phyloP scores from a whole-genome alignment of 2,329 filamentous ascomycete species.

The Coleophoma cylindrospora region DNA sequence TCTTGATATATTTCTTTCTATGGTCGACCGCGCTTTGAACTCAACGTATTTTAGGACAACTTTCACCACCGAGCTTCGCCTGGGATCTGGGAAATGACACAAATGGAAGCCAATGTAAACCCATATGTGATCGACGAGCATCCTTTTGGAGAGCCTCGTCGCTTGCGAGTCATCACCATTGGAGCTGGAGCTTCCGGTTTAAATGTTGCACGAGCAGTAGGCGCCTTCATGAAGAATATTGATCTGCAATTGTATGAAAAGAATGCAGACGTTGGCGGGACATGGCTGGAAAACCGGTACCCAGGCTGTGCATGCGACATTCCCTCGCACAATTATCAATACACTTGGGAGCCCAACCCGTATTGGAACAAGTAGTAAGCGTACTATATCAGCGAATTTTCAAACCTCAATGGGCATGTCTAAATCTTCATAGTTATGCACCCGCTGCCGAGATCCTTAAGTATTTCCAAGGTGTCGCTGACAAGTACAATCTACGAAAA shows the following conservation, averaged over 20 bases:
- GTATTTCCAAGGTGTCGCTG: conserved; percentile 42
- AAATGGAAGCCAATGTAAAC: too few species aligned
- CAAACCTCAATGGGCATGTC: conserved; percentile 37
- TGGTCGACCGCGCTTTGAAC: too few species aligned
- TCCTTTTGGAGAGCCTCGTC: neutral
- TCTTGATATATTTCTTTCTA: too few species aligned
- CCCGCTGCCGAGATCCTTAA: neutral
- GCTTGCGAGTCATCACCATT: conserved; percentile 29
- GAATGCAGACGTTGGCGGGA: conserved; percentile 44
- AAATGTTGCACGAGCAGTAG: conserved; percentile 29
- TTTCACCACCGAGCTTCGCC: too few species aligned
- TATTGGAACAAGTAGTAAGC: conserved; percentile 52
- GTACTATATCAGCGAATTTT: conserved; percentile 30
- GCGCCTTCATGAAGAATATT: conserved; percentile 24
- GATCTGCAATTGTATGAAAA: conserved; percentile 41
- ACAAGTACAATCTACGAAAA: conserved; percentile 32
- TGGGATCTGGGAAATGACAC: too few species aligned
- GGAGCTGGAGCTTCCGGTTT: conserved; percentile 42
- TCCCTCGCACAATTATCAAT: conserved; percentile 48
- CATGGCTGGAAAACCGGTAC: conserved; percentile 49
- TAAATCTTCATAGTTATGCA: conserved; percentile 26
- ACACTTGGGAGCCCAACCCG: conserved; percentile 51
- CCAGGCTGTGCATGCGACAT: conserved; percentile 47
- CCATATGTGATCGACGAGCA: neutral
- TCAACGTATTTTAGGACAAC: too few species aligned